Conservation (phyloP, 164 flowering plant species). For the Piper betle region DNA sequence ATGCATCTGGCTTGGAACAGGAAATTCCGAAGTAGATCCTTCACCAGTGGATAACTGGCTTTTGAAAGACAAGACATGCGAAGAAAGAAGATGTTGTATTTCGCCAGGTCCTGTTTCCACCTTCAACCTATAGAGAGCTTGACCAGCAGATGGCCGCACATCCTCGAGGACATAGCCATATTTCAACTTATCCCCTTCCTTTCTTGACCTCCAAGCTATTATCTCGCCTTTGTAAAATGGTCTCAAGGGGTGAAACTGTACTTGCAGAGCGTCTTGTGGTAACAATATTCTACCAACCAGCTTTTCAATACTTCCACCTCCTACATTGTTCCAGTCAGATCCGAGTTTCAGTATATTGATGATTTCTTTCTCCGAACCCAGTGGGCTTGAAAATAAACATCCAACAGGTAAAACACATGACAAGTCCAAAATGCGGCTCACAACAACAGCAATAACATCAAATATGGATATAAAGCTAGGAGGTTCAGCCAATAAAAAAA, state of each 20-base stretch:
- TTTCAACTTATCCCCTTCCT: conserved; percentile 70
- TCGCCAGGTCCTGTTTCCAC: conserved; percentile 66
- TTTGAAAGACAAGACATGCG: conserved; percentile 81
- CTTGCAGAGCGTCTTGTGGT: conserved; percentile 74
- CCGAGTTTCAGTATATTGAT: conserved; percentile 43
- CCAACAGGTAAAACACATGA: conserved; percentile 59
- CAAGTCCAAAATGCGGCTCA: conserved; percentile 62
- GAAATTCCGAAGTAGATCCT: conserved; percentile 23
- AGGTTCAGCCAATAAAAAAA: conserved; percentile 69
- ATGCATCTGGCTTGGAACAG: conserved; percentile 13
- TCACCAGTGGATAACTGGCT: conserved; percentile 33
- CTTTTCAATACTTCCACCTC: conserved; percentile 17
- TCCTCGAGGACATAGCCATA: conserved; percentile 88
- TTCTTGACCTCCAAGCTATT: conserved; percentile 81
- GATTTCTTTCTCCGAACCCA: conserved; percentile 45
- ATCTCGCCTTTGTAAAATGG: conserved; percentile 90
- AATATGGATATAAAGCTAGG: conserved; percentile 58
- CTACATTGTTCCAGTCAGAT: conserved; percentile 28
- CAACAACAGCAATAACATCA: conserved; percentile 58
- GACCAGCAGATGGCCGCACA: conserved; percentile 85
- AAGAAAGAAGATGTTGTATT: conserved; percentile 57
- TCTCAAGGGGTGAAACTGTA: conserved; percentile 87
- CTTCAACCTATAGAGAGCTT: conserved; percentile 77
- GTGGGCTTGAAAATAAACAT: conserved; percentile 56
- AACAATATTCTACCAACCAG: conserved; percentile 62